Percentiles rank a stretch among this genome's conserved stretches.
These are phyloP conservation scores for Pleurotus citrinopileatus DNA, from an alignment of 768 basidiomycete genomes.

Conservation along the genomic window DNA sequence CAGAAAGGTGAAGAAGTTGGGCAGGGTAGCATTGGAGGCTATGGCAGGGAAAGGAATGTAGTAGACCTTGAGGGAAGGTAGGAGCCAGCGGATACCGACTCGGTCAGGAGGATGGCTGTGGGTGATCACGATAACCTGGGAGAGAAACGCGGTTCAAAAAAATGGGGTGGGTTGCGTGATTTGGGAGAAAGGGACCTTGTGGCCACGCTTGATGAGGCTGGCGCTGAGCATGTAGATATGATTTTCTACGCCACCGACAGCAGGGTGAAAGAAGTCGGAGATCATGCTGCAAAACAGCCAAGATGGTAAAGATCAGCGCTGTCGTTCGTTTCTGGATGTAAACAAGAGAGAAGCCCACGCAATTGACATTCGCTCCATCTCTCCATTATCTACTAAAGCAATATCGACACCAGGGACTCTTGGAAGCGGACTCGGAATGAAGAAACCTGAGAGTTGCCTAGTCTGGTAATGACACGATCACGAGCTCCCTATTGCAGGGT, in stretches of 20 bases:
- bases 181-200: conserved; percentile 61
- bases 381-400: background rate
- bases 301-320: background rate
- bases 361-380: conserved; percentile 33
- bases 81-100: conserved; percentile 85
- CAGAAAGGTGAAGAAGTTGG: conserved; percentile 89
- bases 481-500: no score
- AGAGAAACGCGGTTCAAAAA: background rate
- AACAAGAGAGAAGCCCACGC: conserved; percentile 26
- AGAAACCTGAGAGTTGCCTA: no score
- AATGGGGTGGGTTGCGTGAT: background rate
- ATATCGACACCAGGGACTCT: background rate
- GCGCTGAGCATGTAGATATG: conserved; percentile 93
- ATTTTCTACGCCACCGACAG: conserved; percentile 93
- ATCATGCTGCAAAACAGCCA: conserved; percentile 72
- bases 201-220: conserved; percentile 76
- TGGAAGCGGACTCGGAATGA: no score
- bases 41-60: conserved; percentile 89
- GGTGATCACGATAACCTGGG: conserved; percentile 89
- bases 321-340: no score
- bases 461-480: no score
- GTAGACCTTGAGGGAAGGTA: conserved; percentile 89
- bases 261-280: conserved; percentile 94
- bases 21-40: conserved; percentile 89
- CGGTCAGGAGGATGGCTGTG: conserved; percentile 87